These are phyloP conservation scores for Boletus vermiculosoides DNA, from an alignment of 768 basidiomycete species.

Conservation along the genomic window DNA sequence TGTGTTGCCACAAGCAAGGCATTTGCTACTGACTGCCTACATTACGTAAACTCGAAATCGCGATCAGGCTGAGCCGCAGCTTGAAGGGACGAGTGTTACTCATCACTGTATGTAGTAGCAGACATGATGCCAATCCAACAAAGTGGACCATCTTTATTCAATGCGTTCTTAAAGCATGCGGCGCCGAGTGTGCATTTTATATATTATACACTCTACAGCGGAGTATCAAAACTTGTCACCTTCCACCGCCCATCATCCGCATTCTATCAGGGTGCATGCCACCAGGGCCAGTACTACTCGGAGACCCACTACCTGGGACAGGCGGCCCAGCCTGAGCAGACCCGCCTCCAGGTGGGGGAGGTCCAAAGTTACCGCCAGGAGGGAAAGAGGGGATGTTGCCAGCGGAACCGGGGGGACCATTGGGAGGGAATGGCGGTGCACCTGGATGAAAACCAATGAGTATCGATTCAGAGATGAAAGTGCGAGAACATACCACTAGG, in stretches of 20 bases:
- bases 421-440: conserved; percentile 54
- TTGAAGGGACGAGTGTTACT: background rate
- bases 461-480: background rate
- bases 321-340: conserved; percentile 46
- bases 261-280: conserved; percentile 83
- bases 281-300: conserved; percentile 48
- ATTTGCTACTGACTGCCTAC: conserved; percentile 24
- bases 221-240: conserved; percentile 9
- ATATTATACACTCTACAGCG: background rate
- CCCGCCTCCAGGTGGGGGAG: conserved; percentile 39
- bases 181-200: background rate
- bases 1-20: conserved; percentile 19
- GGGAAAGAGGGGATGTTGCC: conserved; percentile 34
- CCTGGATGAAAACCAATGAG: conserved; percentile 24
- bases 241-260: conserved; percentile 63
- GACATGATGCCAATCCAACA: background rate
- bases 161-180: background rate
- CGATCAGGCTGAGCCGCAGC: background rate
- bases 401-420: conserved; percentile 31
- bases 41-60: conserved; percentile 11
- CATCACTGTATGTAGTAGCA: background rate
- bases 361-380: conserved; percentile 34
- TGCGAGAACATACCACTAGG: conserved; percentile 42
- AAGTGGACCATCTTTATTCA: background rate
- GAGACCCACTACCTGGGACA: conserved; percentile 24